Conservation (phyloP, 228 moss, liverwort and hornwort genomes). For the Sphagnum fallax region DNA sequence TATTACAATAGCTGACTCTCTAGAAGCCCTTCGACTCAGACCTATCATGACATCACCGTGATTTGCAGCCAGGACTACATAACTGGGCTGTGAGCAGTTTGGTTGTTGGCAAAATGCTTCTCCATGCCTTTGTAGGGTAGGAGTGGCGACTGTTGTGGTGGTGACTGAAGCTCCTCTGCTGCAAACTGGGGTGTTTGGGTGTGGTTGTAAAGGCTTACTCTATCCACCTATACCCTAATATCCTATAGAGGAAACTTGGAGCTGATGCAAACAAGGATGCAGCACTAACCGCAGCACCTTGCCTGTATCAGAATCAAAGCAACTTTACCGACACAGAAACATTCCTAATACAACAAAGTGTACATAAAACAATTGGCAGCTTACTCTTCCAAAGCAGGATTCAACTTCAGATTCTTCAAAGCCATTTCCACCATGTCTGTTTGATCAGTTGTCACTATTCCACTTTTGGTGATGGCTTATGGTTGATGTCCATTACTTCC, state of each 20-base stretch:
- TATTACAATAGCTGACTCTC: slow-evolving; percentile 36
- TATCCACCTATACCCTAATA: slow-evolving; percentile 49
- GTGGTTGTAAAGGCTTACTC: slow-evolving; percentile 38
- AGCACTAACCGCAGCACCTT: too few relatives aligned
- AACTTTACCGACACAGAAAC: too few relatives aligned
- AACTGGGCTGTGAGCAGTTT: slow-evolving; percentile 52
- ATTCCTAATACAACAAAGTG: neutral
- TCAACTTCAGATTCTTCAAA: slow-evolving; percentile 75
- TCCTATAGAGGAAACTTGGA: too few relatives aligned
- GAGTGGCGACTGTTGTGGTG: slow-evolving; percentile 32
- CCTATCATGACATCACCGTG: slow-evolving; percentile 1
- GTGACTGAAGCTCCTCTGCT: slow-evolving; percentile 46
- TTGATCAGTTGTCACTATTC: slow-evolving; percentile 34
- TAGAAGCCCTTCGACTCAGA: slow-evolving; percentile 39
- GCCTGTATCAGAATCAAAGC: too few relatives aligned
- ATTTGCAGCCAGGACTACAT: slow-evolving; percentile 46
- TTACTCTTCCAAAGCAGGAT: slow-evolving; percentile 61
- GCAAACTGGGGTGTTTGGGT: slow-evolving; percentile 35
- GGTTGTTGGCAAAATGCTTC: slow-evolving; percentile 61
- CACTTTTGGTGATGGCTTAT: slow-evolving; percentile 42
- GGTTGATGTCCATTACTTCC: slow-evolving; percentile 33
- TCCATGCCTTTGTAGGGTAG: slow-evolving; percentile 36
- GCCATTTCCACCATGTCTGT: slow-evolving; percentile 77
- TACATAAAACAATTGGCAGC: neutral
- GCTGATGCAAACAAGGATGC: too few relatives aligned